A percentile compares a stretch with the other conserved stretches of the same genome.
phyloP scores from a whole-genome alignment of 805 yeast species.

The Sugiyamaella americana region DNA sequence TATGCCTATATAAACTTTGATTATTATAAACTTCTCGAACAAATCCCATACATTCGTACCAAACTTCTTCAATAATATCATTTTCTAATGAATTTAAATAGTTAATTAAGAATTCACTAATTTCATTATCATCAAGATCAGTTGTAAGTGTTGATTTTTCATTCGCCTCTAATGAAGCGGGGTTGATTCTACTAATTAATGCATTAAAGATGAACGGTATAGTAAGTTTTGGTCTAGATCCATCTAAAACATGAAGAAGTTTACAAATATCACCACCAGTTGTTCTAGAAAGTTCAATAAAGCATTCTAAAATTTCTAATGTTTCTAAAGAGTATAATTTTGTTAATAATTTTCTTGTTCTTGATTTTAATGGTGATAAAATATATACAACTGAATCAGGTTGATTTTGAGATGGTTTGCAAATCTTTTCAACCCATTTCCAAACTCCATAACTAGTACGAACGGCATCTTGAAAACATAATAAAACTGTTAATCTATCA shows the following conservation, averaged over 20 bases:
- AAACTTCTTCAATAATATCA: constrained; percentile 77
- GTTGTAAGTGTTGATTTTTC: constrained; percentile 43
- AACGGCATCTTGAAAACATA: constrained; percentile 58
- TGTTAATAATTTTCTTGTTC: constrained; percentile 61
- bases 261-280: constrained; percentile 42
- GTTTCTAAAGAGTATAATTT: constrained; percentile 62
- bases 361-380: constrained; percentile 53
- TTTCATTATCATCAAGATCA: constrained; percentile 39
- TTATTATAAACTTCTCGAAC: constrained; percentile 52
- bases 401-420: constrained; percentile 6
- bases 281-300: constrained; percentile 38
- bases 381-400: constrained; percentile 6
- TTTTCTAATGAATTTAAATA: constrained; percentile 64
- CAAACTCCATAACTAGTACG: constrained; percentile 56
- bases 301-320: constrained; percentile 61
- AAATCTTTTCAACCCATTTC: constrained; percentile 53
- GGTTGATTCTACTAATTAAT: constrained; percentile 43
- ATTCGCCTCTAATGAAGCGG: constrained; percentile 21
- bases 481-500: constrained; percentile 50
- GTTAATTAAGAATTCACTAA: constrained; percentile 49
- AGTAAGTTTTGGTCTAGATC: constrained; percentile 70
- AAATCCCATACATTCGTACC: constrained; percentile 52
- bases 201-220: constrained; percentile 60
- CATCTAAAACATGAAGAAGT: constrained; percentile 72
- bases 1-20: constrained; percentile 40